Evolutionary conservation across 1,139 yeast genomes (phyloP), one percentile per base, ranked within the genome.

Genomic region (Suhomyces maxii): DNA sequence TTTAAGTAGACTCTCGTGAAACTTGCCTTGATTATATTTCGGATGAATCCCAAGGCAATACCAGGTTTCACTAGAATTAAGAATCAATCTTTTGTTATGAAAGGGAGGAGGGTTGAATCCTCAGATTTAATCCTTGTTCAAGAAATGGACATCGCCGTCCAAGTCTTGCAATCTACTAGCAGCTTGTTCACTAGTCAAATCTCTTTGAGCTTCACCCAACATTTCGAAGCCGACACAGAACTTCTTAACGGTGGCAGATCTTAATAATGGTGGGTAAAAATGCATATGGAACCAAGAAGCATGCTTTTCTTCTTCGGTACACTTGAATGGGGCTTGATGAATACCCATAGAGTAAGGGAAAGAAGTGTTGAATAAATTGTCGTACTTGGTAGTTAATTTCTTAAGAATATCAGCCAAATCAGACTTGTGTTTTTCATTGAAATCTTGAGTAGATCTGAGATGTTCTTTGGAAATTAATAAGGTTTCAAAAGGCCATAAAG

Each of bases 261-360:
- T 74, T 56, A 86, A 72, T 55, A 86, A 71, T 11, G 93, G 93
- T 34, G 93, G 93, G 62, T 85, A 86, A 64, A 86, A 86, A 65
- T 86, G 90, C 75, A 85, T 80, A 56, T 85, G 89, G 65, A 86
- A 81, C 81, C 88, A 87, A 48, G 84, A 78, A 33, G 68, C 59
- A 6, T 72, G 64, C 40, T 57, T 59, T 41, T 68, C 70, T 38
- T 68, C 68, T 10, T 70, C 68, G 25, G 68, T 59, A 26, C 74
- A 65, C 28, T 71, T 69, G 56, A 82, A 68, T 39, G 85, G 86
- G 9, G 87, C 84, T 64, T 86, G 93, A 63, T 86, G 93, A 25
- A 86, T 68, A 18, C 93, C 93, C 91, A 86, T 85, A 1, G 90
- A 84, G 65, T 86, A 86, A 2, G 93, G 91, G 72, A 86, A 86